Conservation (phyloP, 352 stramenopile genomes). For the Peronospora tabacina region DNA sequence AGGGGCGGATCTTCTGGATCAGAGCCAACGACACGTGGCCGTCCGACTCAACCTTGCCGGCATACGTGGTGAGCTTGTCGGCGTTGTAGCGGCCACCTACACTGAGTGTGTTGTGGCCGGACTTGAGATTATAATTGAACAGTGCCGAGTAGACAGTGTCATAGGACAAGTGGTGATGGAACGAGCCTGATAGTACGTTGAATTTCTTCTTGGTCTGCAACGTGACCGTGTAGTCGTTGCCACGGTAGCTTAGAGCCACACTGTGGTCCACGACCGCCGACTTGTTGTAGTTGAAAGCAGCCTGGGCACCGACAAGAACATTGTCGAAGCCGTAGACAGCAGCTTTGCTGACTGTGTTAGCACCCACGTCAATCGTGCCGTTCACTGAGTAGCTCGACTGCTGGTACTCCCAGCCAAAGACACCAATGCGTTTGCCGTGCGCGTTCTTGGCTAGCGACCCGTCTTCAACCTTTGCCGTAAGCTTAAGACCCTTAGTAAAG, state of each 20-base stretch:
- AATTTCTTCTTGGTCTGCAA: slow-evolving; percentile 86
- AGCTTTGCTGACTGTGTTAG: slow-evolving; percentile 50
- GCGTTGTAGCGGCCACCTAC: slow-evolving; percentile 78
- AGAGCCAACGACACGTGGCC: slow-evolving; percentile 80
- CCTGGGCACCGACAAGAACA: slow-evolving; percentile 60
- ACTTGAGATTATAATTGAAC: slow-evolving; percentile 88
- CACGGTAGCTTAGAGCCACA: slow-evolving; percentile 69
- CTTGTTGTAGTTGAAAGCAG: slow-evolving; percentile 78
- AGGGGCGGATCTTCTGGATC: slow-evolving; percentile 82
- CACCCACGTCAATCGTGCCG: slow-evolving; percentile 45
- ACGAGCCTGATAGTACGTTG: slow-evolving; percentile 70
- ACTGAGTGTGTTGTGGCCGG: slow-evolving; percentile 68
- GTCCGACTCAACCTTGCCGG: slow-evolving; percentile 82
- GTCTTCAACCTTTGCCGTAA: slow-evolving; percentile 81
- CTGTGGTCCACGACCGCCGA: slow-evolving; percentile 79
- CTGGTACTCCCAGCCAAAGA: slow-evolving; percentile 73
- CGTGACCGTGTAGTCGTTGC: slow-evolving; percentile 65
- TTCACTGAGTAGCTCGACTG: slow-evolving; percentile 58
- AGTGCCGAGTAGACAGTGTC: slow-evolving; percentile 82
- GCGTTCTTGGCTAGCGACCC: slow-evolving; percentile 72
- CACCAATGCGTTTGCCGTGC: slow-evolving; percentile 61
- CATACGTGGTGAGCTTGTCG: slow-evolving; percentile 76
- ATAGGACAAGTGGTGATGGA: slow-evolving; percentile 75
- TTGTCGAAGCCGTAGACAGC: slow-evolving; percentile 76
- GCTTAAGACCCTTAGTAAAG: slow-evolving; percentile 72